phyloP scores from a whole-genome alignment of 1,139 yeast genomes.

The Suhomyces bolitotheri region DNA sequence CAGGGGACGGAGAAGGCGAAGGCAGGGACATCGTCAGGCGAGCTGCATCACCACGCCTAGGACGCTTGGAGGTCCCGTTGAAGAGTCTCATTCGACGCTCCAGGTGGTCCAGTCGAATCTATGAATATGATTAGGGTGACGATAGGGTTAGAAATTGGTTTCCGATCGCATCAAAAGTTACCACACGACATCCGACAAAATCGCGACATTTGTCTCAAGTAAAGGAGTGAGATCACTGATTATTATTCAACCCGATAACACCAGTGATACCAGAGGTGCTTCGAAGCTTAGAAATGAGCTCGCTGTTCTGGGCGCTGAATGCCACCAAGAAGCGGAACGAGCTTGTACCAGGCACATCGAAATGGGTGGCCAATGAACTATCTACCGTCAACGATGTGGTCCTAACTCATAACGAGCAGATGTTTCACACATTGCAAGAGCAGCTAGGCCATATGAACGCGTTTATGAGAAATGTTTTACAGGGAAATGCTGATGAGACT shows the following conservation, averaged over 20 bases:
- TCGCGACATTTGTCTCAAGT: no score
- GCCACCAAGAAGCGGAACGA: slow-evolving; percentile 31
- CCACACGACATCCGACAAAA: no score
- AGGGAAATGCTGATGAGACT: slow-evolving; percentile 10
- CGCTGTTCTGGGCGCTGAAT: slow-evolving; percentile 37
- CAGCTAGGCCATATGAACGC: slow-evolving; percentile 24
- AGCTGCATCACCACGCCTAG: background rate
- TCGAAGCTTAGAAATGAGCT: slow-evolving; percentile 21
- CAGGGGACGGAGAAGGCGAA: no score
- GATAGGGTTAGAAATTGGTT: no score
- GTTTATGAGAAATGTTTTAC: slow-evolving; percentile 24
- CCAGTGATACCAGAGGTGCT: background rate
- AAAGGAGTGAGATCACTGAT: no score
- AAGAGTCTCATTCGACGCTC: background rate
- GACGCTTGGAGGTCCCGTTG: background rate
- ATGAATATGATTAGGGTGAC: no score
- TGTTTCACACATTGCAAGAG: slow-evolving; percentile 21
- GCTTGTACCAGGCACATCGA: slow-evolving; percentile 41
- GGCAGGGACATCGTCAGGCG: background rate
- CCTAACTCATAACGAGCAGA: slow-evolving; percentile 23
- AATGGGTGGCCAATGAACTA: slow-evolving; percentile 39
- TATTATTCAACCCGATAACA: no score
- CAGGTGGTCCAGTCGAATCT: background rate
- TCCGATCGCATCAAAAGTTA: no score
- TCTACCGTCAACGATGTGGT: slow-evolving; percentile 31